phyloP scores from a whole-genome alignment of 2,329 filamentous ascomycete genomes.

The Aciculosporium take region DNA sequence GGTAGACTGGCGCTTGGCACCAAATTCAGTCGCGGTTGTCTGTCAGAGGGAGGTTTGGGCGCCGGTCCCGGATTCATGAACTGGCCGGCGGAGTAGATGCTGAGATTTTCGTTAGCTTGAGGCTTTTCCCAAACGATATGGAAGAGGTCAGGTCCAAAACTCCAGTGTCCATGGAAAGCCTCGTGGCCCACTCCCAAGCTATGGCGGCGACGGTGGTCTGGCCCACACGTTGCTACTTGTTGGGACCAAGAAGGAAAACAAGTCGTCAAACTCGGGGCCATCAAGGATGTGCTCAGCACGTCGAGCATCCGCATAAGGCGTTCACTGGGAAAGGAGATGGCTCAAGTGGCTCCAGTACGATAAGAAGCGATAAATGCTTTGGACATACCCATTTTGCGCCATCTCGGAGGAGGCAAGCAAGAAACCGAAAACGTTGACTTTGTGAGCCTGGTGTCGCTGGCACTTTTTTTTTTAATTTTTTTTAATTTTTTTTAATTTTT shows the following conservation, averaged over 20 bases:
- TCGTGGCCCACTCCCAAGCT: neutral
- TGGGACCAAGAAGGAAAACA: neutral
- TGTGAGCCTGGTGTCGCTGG: neutral
- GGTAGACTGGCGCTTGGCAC: conserved; percentile 62
- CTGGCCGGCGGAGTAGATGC: conserved; percentile 45
- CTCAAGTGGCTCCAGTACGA: neutral
- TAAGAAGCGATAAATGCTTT: neutral
- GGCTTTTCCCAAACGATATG: neutral
- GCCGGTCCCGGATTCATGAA: conserved; percentile 98
- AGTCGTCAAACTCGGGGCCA: neutral
- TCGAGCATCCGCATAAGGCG: neutral
- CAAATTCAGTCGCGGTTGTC: conserved; percentile 67
- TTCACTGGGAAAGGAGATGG: neutral
- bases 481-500: too few species aligned
- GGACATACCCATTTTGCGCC: conserved; percentile 20
- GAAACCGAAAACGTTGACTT: conserved; percentile 2
- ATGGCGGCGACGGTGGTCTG: neutral
- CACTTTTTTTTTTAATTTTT: neutral
- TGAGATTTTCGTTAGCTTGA: conserved; percentile 16
- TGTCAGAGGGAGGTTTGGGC: conserved; percentile 73
- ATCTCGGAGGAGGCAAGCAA: conserved; percentile 13
- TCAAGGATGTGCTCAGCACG: neutral
- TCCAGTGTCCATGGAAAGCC: neutral
- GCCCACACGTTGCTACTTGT: neutral
- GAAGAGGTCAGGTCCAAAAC: neutral